phyloP scores from a whole-genome alignment of 73 alveolate species.

The Symbiodinium natans region DNA sequence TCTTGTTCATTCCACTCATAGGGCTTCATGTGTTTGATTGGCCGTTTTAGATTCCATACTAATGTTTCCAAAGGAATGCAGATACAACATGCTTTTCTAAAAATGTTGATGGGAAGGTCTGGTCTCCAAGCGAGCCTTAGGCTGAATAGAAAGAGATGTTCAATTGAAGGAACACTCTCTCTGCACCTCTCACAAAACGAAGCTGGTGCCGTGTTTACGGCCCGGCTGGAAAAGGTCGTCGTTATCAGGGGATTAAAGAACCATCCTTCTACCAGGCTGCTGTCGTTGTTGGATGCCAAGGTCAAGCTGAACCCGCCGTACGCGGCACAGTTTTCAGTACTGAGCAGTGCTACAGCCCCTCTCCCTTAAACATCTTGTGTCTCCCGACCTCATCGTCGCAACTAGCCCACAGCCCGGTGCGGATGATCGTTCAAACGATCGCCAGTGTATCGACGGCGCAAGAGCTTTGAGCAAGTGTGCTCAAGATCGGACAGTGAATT shows the following conservation, averaged over 20 bases:
- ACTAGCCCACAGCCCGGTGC: not conserved
- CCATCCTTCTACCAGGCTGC: not conserved
- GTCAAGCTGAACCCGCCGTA: too few species aligned
- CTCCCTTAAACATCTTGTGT: not conserved
- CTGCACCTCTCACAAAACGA: too few species aligned
- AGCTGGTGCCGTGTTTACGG: not conserved
- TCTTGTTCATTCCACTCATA: too few species aligned
- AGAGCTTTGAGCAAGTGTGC: not conserved
- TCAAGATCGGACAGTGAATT: not conserved
- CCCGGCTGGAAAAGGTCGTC: not conserved
- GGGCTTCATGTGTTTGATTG: too few species aligned
- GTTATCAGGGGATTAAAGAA: not conserved
- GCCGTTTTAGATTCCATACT: too few species aligned
- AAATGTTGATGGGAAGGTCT: too few species aligned
- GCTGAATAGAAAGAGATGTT: too few species aligned
- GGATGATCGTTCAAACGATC: not conserved
- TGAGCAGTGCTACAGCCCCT: not conserved
- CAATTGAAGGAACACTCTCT: too few species aligned
- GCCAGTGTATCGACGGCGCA: not conserved
- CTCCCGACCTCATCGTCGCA: too few species aligned
- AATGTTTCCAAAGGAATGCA: too few species aligned
- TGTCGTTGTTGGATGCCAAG: not conserved
- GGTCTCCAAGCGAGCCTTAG: too few species aligned
- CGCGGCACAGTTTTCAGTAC: not conserved
- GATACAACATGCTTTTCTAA: too few species aligned